Evolutionary conservation across 768 basidiomycete genomes (phyloP).

Genomic region (Tephrocybe sp.): DNA sequence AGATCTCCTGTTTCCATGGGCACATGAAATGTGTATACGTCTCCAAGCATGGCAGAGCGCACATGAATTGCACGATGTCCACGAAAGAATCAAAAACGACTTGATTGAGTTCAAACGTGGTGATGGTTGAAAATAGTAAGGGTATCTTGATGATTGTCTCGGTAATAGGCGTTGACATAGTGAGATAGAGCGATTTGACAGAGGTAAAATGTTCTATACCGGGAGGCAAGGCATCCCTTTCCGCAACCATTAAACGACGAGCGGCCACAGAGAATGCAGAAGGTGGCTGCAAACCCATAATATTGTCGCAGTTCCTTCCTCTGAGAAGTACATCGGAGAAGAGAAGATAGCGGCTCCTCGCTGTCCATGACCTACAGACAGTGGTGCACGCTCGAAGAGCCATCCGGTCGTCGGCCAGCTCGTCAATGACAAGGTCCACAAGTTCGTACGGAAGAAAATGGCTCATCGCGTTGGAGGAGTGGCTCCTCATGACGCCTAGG

Average conservation of each 20-base stretch:
- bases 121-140: slow-evolving; percentile 9
- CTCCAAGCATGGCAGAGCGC: slow-evolving; percentile 11
- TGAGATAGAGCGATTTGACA: slow-evolving; percentile 10
- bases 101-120: slow-evolving; percentile 14
- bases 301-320: slow-evolving; percentile 1
- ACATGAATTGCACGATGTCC: slow-evolving; percentile 10
- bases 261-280: slow-evolving; percentile 7
- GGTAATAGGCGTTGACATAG: neutral
- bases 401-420: slow-evolving; percentile 15
- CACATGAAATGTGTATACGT: slow-evolving; percentile 12
- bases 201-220: slow-evolving; percentile 10
- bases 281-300: slow-evolving; percentile 2
- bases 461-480: neutral
- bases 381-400: slow-evolving; percentile 14
- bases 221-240: neutral
- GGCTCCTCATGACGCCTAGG: no score
- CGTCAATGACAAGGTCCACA: slow-evolving; percentile 20
- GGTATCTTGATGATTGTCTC: slow-evolving; percentile 6
- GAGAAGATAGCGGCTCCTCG: slow-evolving; percentile 13
- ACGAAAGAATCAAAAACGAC: slow-evolving; percentile 9
- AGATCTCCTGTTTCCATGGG: slow-evolving; percentile 7
- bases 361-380: slow-evolving; percentile 17
- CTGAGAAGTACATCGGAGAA: slow-evolving; percentile 12
- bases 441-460: slow-evolving; percentile 16
- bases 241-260: slow-evolving; percentile 11